Evolutionary conservation across 768 basidiomycete species (phyloP).

Genomic region (Mrakia hoshinonis): DNA sequence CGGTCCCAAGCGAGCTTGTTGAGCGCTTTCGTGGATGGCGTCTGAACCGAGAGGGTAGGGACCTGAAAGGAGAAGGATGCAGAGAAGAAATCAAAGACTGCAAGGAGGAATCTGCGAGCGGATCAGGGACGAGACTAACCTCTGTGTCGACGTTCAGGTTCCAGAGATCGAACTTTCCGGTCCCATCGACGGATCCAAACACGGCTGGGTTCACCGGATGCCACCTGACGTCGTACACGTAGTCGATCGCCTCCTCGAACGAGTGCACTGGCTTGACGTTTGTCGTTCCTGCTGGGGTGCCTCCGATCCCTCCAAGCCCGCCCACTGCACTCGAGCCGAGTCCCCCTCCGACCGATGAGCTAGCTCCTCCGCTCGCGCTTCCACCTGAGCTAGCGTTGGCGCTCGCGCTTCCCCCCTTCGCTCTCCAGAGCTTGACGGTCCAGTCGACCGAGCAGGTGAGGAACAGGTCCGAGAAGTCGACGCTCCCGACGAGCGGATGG

Average conservation of each 20-base stretch:
- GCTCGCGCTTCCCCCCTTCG: conserved; percentile 50
- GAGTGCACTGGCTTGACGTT: conserved; percentile 69
- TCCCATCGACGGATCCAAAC: conserved; percentile 88
- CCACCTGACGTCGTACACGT: conserved; percentile 98
- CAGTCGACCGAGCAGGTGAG: conserved; percentile 88
- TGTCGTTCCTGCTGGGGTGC: conserved; percentile 15
- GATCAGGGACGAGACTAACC: conserved; percentile 49
- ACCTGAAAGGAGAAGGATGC: conserved; percentile 51
- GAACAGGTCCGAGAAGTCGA: conserved; percentile 94
- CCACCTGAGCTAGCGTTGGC: conserved; percentile 23
- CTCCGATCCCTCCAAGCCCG: conserved; percentile 2
- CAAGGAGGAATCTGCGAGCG: not conserved
- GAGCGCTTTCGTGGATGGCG: conserved; percentile 68
- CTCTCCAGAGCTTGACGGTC: conserved; percentile 95
- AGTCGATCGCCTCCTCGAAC: conserved; percentile 96
- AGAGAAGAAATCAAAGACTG: not conserved
- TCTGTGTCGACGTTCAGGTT: conserved; percentile 95
- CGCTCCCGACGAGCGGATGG: conserved; percentile 80
- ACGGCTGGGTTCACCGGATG: conserved; percentile 90
- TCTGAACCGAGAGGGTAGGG: conserved; percentile 68
- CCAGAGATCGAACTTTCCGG: conserved; percentile 94
- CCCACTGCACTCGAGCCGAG: not conserved
- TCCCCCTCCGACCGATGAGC: not conserved
- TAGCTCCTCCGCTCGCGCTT: not conserved
- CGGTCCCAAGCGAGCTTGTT: conserved; percentile 95